Conservation (phyloP, 164 flowering plant genomes). For the Dillenia suffruticosa region DNA sequence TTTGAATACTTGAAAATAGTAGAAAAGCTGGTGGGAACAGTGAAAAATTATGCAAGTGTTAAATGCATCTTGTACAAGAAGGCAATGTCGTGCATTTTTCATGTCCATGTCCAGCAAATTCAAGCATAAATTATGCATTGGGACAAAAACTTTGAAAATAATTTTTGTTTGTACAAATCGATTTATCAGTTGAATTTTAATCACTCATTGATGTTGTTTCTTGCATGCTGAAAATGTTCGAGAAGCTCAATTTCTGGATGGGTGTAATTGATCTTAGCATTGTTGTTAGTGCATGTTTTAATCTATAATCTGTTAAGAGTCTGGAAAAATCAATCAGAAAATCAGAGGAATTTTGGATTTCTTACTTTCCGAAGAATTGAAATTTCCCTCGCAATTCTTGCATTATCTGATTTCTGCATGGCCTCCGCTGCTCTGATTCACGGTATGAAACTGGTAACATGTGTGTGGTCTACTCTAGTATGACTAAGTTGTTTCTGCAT, state of each 20-base stretch:
- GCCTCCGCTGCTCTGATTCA: constrained; percentile 62
- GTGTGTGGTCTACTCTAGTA: neutral
- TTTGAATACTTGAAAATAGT: too few relatives aligned
- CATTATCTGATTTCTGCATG: constrained; percentile 66
- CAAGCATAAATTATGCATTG: too few relatives aligned
- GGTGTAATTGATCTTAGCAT: constrained; percentile 62
- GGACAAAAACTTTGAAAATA: too few relatives aligned
- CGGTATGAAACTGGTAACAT: constrained; percentile 37
- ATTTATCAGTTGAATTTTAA: neutral
- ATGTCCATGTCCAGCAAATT: too few relatives aligned
- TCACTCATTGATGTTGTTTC: neutral
- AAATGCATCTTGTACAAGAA: too few relatives aligned
- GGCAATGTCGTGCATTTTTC: too few relatives aligned
- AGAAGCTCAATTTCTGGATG: constrained; percentile 84
- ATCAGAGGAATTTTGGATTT: constrained; percentile 48
- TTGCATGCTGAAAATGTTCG: constrained; percentile 72
- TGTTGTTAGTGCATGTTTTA: constrained; percentile 56
- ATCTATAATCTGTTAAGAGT: constrained; percentile 42
- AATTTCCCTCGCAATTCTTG: constrained; percentile 69
- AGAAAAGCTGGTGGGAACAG: too few relatives aligned
- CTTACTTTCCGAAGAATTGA: constrained; percentile 80
- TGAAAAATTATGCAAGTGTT: too few relatives aligned
- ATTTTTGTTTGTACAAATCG: too few relatives aligned
- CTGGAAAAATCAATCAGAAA: constrained; percentile 31
- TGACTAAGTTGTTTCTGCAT: neutral